Percentiles rank a stretch among this genome's conserved stretches.
Conservation (phyloP, 225 moss, liverwort and hornwort genomes). For the Physcomitrellopsis africana region DNA sequence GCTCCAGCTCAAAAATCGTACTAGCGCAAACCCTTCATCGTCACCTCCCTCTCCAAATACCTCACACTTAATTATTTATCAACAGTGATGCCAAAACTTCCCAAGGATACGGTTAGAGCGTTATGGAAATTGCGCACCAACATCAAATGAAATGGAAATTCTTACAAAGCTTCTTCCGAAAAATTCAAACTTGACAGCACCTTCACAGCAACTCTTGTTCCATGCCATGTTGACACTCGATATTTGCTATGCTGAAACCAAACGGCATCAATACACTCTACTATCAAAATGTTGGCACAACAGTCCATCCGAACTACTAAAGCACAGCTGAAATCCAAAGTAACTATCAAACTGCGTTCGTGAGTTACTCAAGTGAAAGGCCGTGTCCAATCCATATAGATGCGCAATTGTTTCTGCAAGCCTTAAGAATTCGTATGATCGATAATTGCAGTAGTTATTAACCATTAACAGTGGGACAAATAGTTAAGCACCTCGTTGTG, state of each 20-base stretch:
- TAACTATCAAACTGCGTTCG: slow-evolving; percentile 23
- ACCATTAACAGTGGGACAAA: not conserved
- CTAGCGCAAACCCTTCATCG: slow-evolving; percentile 3
- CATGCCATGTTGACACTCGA: slow-evolving; percentile 78
- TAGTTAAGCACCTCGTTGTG: not conserved
- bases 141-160: not conserved
- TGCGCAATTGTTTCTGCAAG: not conserved
- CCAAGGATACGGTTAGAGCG: not conserved
- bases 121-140: not conserved
- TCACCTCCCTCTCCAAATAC: slow-evolving; percentile 14
- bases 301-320: slow-evolving; percentile 35
- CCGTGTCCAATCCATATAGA: not conserved
- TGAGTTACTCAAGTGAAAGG: slow-evolving; percentile 7
- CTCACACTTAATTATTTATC: not conserved
- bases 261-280: slow-evolving; percentile 23
- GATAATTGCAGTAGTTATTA: not conserved
- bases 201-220: slow-evolving; percentile 91
- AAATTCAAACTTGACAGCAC: slow-evolving; percentile 65
- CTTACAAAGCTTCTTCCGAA: slow-evolving; percentile 56
- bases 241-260: slow-evolving; percentile 65
- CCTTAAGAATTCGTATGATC: not conserved
- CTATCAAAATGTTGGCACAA: slow-evolving; percentile 33
- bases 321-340: not conserved
- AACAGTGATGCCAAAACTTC: not conserved
- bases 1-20: not conserved